Percentiles rank a stretch among this genome's conserved stretches.
These are phyloP conservation scores for Pestalotiopsis fici DNA, from an alignment of 2,329 filamentous ascomycete genomes.

Conservation along the genomic window DNA sequence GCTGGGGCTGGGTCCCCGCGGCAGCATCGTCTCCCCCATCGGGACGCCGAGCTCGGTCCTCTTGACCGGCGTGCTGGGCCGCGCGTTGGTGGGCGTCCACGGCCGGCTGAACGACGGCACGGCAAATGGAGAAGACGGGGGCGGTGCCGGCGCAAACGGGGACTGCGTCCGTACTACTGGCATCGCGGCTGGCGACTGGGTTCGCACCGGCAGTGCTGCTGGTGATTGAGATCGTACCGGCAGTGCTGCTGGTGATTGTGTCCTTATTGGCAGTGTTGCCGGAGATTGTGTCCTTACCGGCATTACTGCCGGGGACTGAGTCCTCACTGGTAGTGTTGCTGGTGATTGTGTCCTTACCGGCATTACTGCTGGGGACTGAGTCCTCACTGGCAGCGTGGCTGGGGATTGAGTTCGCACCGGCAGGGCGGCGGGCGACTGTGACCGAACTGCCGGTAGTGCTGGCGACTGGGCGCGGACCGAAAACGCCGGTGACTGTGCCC, in stretches of 20 bases:
- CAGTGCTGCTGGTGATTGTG: neutral
- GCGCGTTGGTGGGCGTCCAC: constrained; percentile 8
- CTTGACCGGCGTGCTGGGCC: constrained; percentile 12
- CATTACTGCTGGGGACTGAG: neutral
- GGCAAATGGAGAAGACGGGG: constrained; percentile 6
- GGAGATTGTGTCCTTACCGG: neutral
- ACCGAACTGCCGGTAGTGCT: neutral
- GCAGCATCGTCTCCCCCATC: neutral
- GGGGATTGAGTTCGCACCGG: neutral
- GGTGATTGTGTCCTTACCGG: neutral
- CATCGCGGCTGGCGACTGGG: neutral
- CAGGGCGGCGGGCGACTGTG: neutral
- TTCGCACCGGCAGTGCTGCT: neutral
- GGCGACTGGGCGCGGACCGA: neutral
- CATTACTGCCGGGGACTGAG: neutral
- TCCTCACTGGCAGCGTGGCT: neutral
- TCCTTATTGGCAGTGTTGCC: neutral
- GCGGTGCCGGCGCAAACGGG: neutral
- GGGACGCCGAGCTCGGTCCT: constrained; percentile 8
- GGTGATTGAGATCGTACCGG: neutral
- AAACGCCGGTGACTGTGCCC: neutral
- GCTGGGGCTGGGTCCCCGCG: neutral
- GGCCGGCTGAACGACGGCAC: constrained; percentile 14
- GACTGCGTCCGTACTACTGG: neutral
- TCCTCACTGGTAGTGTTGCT: neutral